Percentiles rank a stretch among this genome's conserved stretches.
phyloP scores from a whole-genome alignment of 2,329 filamentous ascomycete species.

The Pleomassaria siparia region DNA sequence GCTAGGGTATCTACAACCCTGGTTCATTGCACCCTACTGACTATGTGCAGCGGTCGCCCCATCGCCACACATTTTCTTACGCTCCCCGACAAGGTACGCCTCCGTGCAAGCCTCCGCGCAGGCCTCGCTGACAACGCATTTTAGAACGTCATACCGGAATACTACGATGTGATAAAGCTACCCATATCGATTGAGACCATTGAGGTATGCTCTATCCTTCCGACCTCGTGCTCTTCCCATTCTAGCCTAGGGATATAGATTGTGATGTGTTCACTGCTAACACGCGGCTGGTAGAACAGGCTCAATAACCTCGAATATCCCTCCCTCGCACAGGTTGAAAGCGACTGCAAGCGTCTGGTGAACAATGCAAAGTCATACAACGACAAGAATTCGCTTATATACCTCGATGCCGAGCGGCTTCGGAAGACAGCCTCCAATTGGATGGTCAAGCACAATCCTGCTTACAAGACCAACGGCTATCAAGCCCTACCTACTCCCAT shows the following conservation, averaged over 20 bases:
- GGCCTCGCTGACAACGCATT: constrained; percentile 18
- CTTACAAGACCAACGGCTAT: constrained; percentile 71
- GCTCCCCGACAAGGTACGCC: constrained; percentile 61
- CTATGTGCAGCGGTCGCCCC: constrained; percentile 59
- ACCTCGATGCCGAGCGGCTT: constrained; percentile 82
- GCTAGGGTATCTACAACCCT: constrained; percentile 5
- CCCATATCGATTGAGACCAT: constrained; percentile 78
- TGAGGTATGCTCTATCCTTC: constrained; percentile 53
- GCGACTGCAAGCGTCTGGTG: constrained; percentile 85
- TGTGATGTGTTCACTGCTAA: constrained; percentile 16
- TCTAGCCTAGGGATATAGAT: too few relatives aligned
- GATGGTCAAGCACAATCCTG: constrained; percentile 85
- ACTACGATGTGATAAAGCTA: constrained; percentile 75
- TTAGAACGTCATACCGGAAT: constrained; percentile 66
- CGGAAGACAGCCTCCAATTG: constrained; percentile 84
- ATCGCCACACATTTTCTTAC: constrained; percentile 76
- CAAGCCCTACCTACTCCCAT: constrained; percentile 73
- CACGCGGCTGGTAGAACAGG: constrained; percentile 52
- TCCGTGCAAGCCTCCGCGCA: constrained; percentile 4
- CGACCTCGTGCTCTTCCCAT: not conserved
- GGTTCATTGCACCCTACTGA: constrained; percentile 20
- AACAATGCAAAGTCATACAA: constrained; percentile 86
- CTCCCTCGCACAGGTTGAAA: constrained; percentile 73
- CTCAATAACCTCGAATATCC: constrained; percentile 69
- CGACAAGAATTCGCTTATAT: constrained; percentile 69